Base-by-base conservation (phyloP, 305 asterid species). In the Fraxinus xanthoxyloides region DNA sequence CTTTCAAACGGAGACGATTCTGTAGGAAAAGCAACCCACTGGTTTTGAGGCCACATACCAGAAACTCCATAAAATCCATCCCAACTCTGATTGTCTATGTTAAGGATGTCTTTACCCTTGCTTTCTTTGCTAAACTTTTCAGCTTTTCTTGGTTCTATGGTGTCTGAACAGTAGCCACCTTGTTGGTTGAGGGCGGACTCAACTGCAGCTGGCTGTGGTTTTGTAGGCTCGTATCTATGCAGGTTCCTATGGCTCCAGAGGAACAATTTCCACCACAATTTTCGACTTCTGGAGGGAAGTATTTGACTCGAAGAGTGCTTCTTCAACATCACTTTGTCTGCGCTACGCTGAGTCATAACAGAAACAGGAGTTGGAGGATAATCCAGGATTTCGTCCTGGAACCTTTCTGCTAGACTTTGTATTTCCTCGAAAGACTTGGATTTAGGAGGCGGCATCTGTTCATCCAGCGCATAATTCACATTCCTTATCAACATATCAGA, bases 241-340 rank as follows among this genome's bases (percentile, higher is more conserved):
- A 87, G 85, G 85, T 94, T 92, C 82, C 95, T 87, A 82, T 92
- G 97, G 86, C 97, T 94, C 98, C 98, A 94, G 13, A 94, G 91
- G 81, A 89, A 92, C 82, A 93, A 75, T 80, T 91, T 93, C 97
- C 97, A 91, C 97, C 97, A 93, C 70, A 93, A 70, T 77, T 88
- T 90, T 74, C 92, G 86, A 81, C 94, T 94, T 59, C 94, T 85
- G 2, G 97, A 93, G 67, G 98, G 98, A 12, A 94, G 92, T 40
- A 94, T 90, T 79, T 92, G 94, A 74, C 95, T 89, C 1, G 98
- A 93, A 10, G 98, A 94, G 73, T 88, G 94, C 86, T 93, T 94
- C 91, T 91, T 94, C 87, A 93, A 61, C 75, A 91, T 90, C 87
- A 92, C 97, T 75, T 85, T 92, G 79, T 94, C 97, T 9, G 97